phyloP scores from a whole-genome alignment of 495 filamentous ascomycete species.

The Talaromyces borbonicus region DNA sequence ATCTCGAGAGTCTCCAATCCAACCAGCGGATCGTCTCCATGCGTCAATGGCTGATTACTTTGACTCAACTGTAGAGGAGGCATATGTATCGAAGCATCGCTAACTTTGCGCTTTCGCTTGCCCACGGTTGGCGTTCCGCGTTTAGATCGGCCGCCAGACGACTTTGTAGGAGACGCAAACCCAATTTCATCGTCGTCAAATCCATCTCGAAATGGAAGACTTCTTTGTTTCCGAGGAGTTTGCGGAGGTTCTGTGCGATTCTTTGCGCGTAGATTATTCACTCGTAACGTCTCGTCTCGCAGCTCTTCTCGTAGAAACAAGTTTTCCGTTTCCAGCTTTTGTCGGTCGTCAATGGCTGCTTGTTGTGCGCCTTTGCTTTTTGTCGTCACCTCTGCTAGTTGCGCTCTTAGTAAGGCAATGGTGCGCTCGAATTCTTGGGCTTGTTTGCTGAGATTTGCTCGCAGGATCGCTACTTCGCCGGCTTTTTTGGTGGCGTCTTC shows the following conservation, averaged over 20 bases:
- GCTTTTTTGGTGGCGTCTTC: constrained; percentile 41
- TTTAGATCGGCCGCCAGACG: constrained; percentile 37
- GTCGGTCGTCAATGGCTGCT: constrained; percentile 42
- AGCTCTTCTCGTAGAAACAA: constrained; percentile 57
- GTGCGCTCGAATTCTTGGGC: constrained; percentile 46
- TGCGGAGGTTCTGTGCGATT: constrained; percentile 28
- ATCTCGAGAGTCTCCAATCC: not conserved
- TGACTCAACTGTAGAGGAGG: constrained; percentile 38
- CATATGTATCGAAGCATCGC: constrained; percentile 39
- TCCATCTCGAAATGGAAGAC: constrained; percentile 54
- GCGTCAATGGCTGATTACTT: constrained; percentile 4
- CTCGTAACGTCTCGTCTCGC: constrained; percentile 44
- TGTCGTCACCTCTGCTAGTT: constrained; percentile 44
- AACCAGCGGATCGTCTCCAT: constrained; percentile 1
- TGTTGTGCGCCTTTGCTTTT: constrained; percentile 49
- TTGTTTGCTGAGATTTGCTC: constrained; percentile 48
- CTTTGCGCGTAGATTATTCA: constrained; percentile 37
- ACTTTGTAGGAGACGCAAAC: constrained; percentile 47
- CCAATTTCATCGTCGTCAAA: constrained; percentile 65
- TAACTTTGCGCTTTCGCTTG: constrained; percentile 53
- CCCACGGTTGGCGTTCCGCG: constrained; percentile 46
- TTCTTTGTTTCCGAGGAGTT: constrained; percentile 51
- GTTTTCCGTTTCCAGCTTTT: constrained; percentile 53
- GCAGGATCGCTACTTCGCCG: constrained; percentile 60
- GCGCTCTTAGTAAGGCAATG: constrained; percentile 40